Percentiles rank a stretch among this genome's conserved stretches.
Conservation (phyloP, 1,284 basidiomycete species). For the Pseudozyma hubeiensis region DNA sequence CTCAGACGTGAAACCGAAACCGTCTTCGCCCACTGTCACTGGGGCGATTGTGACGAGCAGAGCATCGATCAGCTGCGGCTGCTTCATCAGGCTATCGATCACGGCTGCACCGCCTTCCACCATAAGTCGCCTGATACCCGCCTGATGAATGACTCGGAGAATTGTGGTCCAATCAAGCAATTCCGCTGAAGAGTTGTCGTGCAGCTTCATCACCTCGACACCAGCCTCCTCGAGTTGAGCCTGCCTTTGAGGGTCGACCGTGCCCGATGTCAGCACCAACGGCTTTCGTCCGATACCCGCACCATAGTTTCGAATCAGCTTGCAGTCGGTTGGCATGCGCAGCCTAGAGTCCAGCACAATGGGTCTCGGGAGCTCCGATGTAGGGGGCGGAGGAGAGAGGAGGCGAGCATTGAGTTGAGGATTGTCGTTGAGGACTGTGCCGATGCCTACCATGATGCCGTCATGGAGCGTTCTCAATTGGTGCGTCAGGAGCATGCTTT, state of each 20-base stretch:
- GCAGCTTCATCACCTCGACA: conserved; percentile 66
- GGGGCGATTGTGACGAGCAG: conserved; percentile 45
- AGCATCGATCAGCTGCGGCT: conserved; percentile 31
- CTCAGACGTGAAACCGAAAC: conserved; percentile 23
- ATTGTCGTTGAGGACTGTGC: conserved; percentile 89
- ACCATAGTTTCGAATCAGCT: conserved; percentile 78
- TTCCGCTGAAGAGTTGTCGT: conserved; percentile 60
- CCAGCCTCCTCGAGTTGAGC: conserved; percentile 67
- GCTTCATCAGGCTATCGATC: conserved; percentile 77
- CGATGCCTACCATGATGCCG: conserved; percentile 89
- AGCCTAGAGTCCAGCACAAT: conserved; percentile 84
- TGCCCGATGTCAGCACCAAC: conserved; percentile 75
- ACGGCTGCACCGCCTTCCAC: conserved; percentile 91
- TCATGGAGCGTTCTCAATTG: conserved; percentile 84
- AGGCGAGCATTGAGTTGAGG: conserved; percentile 81
- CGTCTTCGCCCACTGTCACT: conserved; percentile 14
- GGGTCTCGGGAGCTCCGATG: conserved; percentile 76
- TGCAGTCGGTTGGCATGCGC: conserved; percentile 77
- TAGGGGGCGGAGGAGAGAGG: conserved; percentile 36
- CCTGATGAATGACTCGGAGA: conserved; percentile 40
- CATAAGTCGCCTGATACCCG: conserved; percentile 82
- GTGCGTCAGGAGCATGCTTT: conserved; percentile 95
- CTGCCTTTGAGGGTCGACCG: conserved; percentile 44
- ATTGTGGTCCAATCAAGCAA: conserved; percentile 37
- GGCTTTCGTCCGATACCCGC: conserved; percentile 77